These are phyloP conservation scores for Alternaria dauci DNA, from an alignment of 2,329 filamentous ascomycete genomes.

Conservation along the genomic window DNA sequence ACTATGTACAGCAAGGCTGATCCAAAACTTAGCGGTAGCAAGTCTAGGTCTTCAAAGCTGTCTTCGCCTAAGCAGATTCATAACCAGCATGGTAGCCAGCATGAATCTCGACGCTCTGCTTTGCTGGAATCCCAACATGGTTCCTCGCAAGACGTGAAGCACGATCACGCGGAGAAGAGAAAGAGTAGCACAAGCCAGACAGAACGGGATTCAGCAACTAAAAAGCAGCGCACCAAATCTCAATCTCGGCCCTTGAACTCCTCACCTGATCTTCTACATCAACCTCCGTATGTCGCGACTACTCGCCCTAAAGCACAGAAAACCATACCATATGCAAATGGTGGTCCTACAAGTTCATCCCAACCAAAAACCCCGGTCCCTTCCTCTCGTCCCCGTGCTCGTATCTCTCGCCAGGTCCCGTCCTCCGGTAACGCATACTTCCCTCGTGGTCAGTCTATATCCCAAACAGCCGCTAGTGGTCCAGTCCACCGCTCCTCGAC, in stretches of 20 bases:
- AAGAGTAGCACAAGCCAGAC: slow-evolving; percentile 9
- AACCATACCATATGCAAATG: not conserved
- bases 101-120: not conserved
- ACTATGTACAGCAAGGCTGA: not conserved
- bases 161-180: slow-evolving; percentile 17
- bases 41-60: not conserved
- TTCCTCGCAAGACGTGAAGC: not conserved
- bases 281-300: not conserved
- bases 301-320: not conserved
- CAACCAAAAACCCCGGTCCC: not conserved
- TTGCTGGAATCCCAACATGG: not conserved
- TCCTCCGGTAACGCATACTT: not conserved
- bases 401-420: not conserved
- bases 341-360: not conserved
- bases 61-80: slow-evolving; percentile 8
- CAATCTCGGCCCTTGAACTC: not conserved
- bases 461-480: not conserved
- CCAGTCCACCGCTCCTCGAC: slow-evolving; percentile 1
- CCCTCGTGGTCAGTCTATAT: slow-evolving; percentile 6
- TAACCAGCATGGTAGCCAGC: slow-evolving; percentile 1
- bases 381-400: not conserved
- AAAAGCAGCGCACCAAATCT: slow-evolving; percentile 19
- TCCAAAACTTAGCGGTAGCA: not conserved
- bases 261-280: not conserved
- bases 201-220: slow-evolving; percentile 7